Evolutionary conservation across 78 protist species (phyloP).

Genomic region (Isochrysis galbana): DNA sequence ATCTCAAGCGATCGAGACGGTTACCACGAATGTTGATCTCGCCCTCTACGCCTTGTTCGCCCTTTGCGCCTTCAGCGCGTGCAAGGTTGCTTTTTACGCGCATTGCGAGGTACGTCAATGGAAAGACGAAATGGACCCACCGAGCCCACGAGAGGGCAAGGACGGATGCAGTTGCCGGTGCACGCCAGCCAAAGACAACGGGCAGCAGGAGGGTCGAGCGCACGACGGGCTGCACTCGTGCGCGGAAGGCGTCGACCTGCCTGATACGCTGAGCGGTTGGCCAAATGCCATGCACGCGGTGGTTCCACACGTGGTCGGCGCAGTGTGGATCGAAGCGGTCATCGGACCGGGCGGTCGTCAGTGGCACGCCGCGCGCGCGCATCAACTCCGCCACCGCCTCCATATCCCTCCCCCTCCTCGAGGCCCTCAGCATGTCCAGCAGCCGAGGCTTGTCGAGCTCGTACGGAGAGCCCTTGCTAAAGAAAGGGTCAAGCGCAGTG

Average conservation of each 20-base stretch:
- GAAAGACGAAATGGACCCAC: background rate
- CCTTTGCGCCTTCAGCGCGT: background rate
- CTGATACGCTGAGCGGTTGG: background rate
- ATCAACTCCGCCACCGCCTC: background rate
- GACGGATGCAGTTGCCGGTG: background rate
- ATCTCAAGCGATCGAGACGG: background rate
- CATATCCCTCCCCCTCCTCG: background rate
- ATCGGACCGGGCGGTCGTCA: background rate
- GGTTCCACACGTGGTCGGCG: background rate
- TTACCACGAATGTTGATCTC: too few species aligned
- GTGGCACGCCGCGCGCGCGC: background rate
- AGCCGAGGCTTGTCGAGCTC: background rate
- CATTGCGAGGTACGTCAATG: background rate
- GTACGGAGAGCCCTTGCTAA: background rate
- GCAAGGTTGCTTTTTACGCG: background rate
- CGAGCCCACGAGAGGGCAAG: background rate
- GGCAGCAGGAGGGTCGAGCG: background rate
- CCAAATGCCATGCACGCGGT: background rate
- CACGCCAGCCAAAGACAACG: background rate
- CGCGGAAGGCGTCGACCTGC: background rate
- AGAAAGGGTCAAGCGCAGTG: too few species aligned
- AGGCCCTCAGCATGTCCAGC: background rate
- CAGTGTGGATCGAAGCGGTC: background rate
- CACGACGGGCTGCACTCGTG: background rate
- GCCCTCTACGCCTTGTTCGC: background rate